Evolutionary conservation across 2,329 filamentous ascomycete species (phyloP).

Genomic region (Fusarium anguioides): DNA sequence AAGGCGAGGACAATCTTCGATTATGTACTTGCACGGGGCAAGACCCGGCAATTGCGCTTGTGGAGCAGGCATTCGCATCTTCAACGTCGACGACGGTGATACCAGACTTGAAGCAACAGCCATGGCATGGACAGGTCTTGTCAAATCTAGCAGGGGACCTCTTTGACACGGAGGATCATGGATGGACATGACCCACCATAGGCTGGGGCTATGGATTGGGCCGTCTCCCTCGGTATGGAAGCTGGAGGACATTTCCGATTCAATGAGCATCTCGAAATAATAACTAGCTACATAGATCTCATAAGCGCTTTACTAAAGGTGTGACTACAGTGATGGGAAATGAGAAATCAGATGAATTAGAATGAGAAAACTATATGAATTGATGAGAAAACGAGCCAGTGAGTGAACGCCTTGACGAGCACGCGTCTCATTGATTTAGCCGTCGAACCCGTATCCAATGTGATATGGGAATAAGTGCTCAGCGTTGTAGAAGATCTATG

Average conservation of each 20-base stretch:
- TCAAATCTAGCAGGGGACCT: slow-evolving; percentile 38
- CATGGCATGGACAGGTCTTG: slow-evolving; percentile 24
- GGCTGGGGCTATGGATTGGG: slow-evolving; percentile 31
- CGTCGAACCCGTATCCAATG: slow-evolving; percentile 23
- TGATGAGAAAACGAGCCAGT: slow-evolving; percentile 22
- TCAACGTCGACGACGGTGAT: slow-evolving; percentile 32
- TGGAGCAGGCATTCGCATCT: slow-evolving; percentile 28
- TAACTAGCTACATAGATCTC: slow-evolving; percentile 4
- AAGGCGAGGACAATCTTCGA: slow-evolving; percentile 43
- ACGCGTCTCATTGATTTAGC: slow-evolving; percentile 30
- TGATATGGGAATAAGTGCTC: slow-evolving; percentile 28
- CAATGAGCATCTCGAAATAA: slow-evolving; percentile 26
- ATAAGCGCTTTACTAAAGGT: slow-evolving; percentile 12
- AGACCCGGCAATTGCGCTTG: slow-evolving; percentile 38
- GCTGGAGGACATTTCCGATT: slow-evolving; percentile 26
- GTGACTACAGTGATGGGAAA: slow-evolving; percentile 15
- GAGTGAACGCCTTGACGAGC: slow-evolving; percentile 23
- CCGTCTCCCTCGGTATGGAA: slow-evolving; percentile 15
- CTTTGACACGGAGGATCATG: slow-evolving; percentile 34
- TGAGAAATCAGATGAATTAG: slow-evolving; percentile 18
- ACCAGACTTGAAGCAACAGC: slow-evolving; percentile 35
- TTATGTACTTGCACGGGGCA: slow-evolving; percentile 46
- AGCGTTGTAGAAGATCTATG: slow-evolving; percentile 31
- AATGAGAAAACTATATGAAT: slow-evolving; percentile 7
- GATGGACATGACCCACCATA: slow-evolving; percentile 35